Percentiles rank a stretch among this genome's conserved stretches.
These are phyloP conservation scores for Kuraishia borneana DNA, from an alignment of 805 yeast species.

Conservation along the genomic window DNA sequence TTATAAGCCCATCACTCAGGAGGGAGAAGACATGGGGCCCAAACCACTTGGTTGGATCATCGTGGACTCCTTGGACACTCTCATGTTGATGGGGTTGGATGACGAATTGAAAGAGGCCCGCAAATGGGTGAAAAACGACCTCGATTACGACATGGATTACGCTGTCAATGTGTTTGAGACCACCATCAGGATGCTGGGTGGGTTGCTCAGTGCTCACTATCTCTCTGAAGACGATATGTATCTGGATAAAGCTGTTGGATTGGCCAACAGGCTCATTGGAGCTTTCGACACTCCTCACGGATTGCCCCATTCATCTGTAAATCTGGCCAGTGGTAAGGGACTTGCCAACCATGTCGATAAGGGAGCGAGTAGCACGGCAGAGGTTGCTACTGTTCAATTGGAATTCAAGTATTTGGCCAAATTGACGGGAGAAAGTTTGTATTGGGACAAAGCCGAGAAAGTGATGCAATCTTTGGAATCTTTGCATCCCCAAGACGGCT, in stretches of 20 bases:
- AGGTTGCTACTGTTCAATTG: conserved; percentile 76
- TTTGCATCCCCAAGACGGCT: conserved; percentile 56
- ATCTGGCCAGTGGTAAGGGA: conserved; percentile 55
- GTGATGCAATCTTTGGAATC: conserved; percentile 61
- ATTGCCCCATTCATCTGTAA: conserved; percentile 70
- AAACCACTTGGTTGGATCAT: conserved; percentile 88
- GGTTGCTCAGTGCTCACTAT: conserved; percentile 74
- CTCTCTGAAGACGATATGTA: conserved; percentile 59
- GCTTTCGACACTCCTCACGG: conserved; percentile 62
- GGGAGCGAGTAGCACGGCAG: conserved; percentile 86
- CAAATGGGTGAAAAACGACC: conserved; percentile 62
- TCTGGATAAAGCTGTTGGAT: conserved; percentile 65
- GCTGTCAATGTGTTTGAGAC: conserved; percentile 83
- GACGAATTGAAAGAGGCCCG: conserved; percentile 56
- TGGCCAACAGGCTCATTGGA: conserved; percentile 63
- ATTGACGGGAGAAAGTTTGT: conserved; percentile 67
- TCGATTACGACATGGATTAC: conserved; percentile 62
- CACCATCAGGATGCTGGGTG: conserved; percentile 92
- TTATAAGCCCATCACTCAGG: conserved; percentile 55
- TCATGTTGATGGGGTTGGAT: conserved; percentile 62
- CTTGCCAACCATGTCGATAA: conserved; percentile 47
- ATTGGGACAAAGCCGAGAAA: conserved; percentile 71
- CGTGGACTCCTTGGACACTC: conserved; percentile 78
- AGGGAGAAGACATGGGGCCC: conserved; percentile 66
- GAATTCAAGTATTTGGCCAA: conserved; percentile 76